A percentile compares a stretch with the other conserved stretches of the same genome.
phyloP scores from a whole-genome alignment of 768 basidiomycete species.

The Mycena floridula region DNA sequence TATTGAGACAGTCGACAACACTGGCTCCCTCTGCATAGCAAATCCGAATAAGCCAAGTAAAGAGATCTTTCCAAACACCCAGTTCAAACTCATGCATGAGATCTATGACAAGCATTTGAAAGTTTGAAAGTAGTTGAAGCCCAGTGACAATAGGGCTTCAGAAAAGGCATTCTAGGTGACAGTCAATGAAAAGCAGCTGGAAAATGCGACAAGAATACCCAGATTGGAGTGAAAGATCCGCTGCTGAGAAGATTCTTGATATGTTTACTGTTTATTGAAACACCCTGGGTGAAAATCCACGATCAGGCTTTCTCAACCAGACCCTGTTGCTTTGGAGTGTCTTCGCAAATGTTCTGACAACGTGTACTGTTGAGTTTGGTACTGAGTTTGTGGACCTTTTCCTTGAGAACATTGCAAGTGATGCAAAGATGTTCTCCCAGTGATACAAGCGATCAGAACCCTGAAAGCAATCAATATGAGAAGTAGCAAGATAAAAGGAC shows the following conservation, averaged over 20 bases:
- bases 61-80: constrained; percentile 31
- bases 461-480: too few relatives aligned
- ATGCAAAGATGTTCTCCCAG: constrained; percentile 23
- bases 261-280: constrained; percentile 3
- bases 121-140: constrained; percentile 20
- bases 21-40: constrained; percentile 19
- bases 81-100: constrained; percentile 33
- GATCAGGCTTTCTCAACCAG: constrained; percentile 6
- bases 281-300: constrained; percentile 6
- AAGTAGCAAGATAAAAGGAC: too few relatives aligned
- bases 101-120: constrained; percentile 27
- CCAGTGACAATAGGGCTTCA: constrained; percentile 2
- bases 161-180: constrained; percentile 21
- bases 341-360: not conserved
- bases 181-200: not conserved
- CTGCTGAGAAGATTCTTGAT: constrained; percentile 10
- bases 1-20: constrained; percentile 22
- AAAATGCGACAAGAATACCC: constrained; percentile 5
- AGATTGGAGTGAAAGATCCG: constrained; percentile 11
- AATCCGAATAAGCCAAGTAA: constrained; percentile 31
- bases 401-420: constrained; percentile 25
- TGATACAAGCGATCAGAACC: constrained; percentile 17
- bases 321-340: constrained; percentile 6
- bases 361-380: constrained; percentile 12
- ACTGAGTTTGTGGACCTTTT: constrained; percentile 23